These are phyloP conservation scores for Paraglomus brasilianum DNA, from an alignment of 192 early-diverging fungal genomes.

Conservation along the genomic window DNA sequence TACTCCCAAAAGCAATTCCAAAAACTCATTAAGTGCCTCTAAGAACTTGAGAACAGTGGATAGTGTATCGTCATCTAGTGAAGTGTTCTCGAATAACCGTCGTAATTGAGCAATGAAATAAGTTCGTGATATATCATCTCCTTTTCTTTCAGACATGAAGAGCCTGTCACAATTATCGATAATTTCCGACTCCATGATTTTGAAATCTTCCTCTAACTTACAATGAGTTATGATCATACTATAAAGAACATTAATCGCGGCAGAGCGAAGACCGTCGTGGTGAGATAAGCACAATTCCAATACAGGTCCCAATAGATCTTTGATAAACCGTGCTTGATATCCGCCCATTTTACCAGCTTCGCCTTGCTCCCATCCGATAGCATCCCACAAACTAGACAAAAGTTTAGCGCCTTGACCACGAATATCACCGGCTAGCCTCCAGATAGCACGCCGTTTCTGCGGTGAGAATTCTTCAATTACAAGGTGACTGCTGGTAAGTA, in stretches of 20 bases:
- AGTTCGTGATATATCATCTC: slow-evolving; percentile 29
- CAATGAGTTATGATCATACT: slow-evolving; percentile 40
- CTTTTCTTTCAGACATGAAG: slow-evolving; percentile 45
- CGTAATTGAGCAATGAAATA: slow-evolving; percentile 36
- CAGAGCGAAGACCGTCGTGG: slow-evolving; percentile 40
- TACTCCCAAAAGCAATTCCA: slow-evolving; percentile 52
- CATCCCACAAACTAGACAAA: slow-evolving; percentile 55
- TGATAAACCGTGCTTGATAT: slow-evolving; percentile 31
- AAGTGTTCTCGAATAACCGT: slow-evolving; percentile 19
- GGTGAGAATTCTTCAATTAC: slow-evolving; percentile 59
- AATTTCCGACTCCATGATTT: slow-evolving; percentile 34
- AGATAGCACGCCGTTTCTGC: slow-evolving; percentile 53
- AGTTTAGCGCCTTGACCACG: slow-evolving; percentile 55
- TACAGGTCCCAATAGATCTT: slow-evolving; percentile 36
- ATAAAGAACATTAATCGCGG: slow-evolving; percentile 37
- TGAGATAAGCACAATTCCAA: slow-evolving; percentile 40
- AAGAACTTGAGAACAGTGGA: slow-evolving; percentile 40
- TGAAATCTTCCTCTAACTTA: slow-evolving; percentile 31
- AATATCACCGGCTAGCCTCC: slow-evolving; percentile 61
- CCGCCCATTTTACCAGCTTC: slow-evolving; percentile 28
- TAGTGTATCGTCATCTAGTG: slow-evolving; percentile 6
- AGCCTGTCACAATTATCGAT: slow-evolving; percentile 42
- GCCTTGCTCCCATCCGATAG: slow-evolving; percentile 30
- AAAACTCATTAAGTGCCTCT: slow-evolving; percentile 48
- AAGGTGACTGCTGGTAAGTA: slow-evolving; percentile 54